Evolutionary conservation across 2,329 filamentous ascomycete genomes (phyloP), one percentile per base, ranked within the genome.

Genomic region (Colletotrichum navitas): DNA sequence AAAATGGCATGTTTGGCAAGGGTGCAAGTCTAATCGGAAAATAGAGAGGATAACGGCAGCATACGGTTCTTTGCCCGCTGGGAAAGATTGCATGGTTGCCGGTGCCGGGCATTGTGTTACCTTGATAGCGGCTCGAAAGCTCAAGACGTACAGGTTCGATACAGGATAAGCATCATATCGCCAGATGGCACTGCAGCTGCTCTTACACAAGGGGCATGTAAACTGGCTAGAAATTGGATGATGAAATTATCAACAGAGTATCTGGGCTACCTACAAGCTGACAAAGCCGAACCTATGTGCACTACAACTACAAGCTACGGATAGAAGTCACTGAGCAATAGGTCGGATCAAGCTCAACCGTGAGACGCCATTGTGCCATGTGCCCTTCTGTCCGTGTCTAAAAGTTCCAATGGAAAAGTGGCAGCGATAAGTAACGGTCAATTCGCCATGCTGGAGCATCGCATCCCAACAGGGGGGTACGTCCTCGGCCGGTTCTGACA

Each of bases 291-390:
- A 6, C 21, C 21, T 21, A 51, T 18, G 45, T 47, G 5, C 45
- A 12, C n/a, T 47, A 7, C 10, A 24, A 12, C 45, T 21, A 43
- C 41, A 43, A 45, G 43, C 21, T 21, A 36, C 12, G 8, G 8
- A 21, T 24, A 32, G 21, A 55, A n/a, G 5, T 11, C 29, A 14
- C 18, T n/a, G 34, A 36, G 18, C 32, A 12, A n/a, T 14, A 52
- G 24, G 26, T 18, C 52, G 51, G 58, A 63, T 39, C 58, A 63
- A 32, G 26, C 43, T 45, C 24, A 63, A 39, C 58, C 65, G 52
- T 54, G 64, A 54, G 65, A 72, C 52, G 52, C 58, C 59, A 68
- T 63, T 47, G 34, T 34, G 54, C 56, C 65, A 63, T 62, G 49
- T 16, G 26, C 58, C 29, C 65, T 58, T 47, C 51, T 54, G 68